These are phyloP conservation scores for Venturia effusa DNA, from an alignment of 2,329 filamentous ascomycete genomes.

Conservation along the genomic window DNA sequence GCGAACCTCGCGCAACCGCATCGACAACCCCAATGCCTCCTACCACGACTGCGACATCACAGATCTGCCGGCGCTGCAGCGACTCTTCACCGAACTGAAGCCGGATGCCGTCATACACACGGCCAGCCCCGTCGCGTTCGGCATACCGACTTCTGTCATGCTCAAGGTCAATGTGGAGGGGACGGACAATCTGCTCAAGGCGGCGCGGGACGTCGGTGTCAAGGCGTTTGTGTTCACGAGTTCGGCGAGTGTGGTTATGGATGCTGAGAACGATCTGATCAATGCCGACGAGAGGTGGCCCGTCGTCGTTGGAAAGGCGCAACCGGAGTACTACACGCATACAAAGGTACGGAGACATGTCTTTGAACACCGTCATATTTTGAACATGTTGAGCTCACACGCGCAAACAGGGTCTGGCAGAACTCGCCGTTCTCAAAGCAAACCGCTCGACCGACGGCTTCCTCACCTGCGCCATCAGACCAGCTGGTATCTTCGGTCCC, in stretches of 20 bases:
- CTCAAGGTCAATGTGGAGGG: slow-evolving; percentile 76
- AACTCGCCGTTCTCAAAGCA: slow-evolving; percentile 66
- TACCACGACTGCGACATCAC: slow-evolving; percentile 32
- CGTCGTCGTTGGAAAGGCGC: slow-evolving; percentile 8
- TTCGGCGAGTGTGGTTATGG: slow-evolving; percentile 64
- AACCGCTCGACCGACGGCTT: slow-evolving; percentile 44
- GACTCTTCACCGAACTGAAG: slow-evolving; percentile 48
- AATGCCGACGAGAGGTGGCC: slow-evolving; percentile 13
- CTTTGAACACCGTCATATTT: background rate
- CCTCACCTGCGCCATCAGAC: slow-evolving; percentile 68
- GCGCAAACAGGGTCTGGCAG: slow-evolving; percentile 55
- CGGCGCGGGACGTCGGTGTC: slow-evolving; percentile 57
- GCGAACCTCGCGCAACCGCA: background rate
- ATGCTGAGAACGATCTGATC: slow-evolving; percentile 5
- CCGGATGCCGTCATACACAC: slow-evolving; percentile 92
- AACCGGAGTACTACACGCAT: slow-evolving; percentile 11
- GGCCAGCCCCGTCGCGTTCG: slow-evolving; percentile 37
- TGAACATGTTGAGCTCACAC: background rate
- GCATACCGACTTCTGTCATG: slow-evolving; percentile 47
- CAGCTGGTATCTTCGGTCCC: slow-evolving; percentile 84
- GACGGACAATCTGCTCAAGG: slow-evolving; percentile 66
- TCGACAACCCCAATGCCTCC: slow-evolving; percentile 16
- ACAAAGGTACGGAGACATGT: slow-evolving; percentile 11
- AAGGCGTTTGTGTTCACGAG: slow-evolving; percentile 85
- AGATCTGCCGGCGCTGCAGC: slow-evolving; percentile 21